A percentile compares a stretch with the other conserved stretches of the same genome.
phyloP scores from a whole-genome alignment of 2,329 filamentous ascomycete species.

The Penicillium glabrum region DNA sequence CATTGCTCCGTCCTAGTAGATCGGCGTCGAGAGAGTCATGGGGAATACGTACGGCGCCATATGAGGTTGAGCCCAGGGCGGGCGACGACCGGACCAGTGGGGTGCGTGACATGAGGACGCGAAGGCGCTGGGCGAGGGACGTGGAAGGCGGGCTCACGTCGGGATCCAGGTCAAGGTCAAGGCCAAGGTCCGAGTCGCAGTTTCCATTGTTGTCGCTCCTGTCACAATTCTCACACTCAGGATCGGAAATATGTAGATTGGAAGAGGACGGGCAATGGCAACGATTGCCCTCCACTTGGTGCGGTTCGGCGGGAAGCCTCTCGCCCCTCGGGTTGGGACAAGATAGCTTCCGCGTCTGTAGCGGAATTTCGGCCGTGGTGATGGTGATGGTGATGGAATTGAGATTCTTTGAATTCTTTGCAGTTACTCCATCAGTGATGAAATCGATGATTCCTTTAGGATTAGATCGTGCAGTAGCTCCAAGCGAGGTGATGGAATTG shows the following conservation, averaged over 20 bases:
- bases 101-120: constrained; percentile 48
- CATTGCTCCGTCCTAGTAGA: not conserved
- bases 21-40: constrained; percentile 26
- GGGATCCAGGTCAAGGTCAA: not conserved
- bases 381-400: constrained; percentile 3
- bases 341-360: constrained; percentile 25
- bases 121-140: constrained; percentile 15
- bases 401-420: not conserved
- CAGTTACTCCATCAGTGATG: constrained; percentile 1
- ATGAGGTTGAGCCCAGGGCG: constrained; percentile 61
- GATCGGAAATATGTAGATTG: not conserved
- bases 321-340: constrained; percentile 20
- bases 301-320: constrained; percentile 22
- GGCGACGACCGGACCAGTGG: constrained; percentile 62
- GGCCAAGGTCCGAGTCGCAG: not conserved
- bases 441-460: constrained; percentile 6
- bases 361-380: constrained; percentile 19
- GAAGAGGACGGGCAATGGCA: not conserved
- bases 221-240: not conserved
- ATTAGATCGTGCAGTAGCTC: constrained; percentile 16
- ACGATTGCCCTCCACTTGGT: constrained; percentile 5
- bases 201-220: constrained; percentile 1
- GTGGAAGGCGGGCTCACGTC: constrained; percentile 6
- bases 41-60: constrained; percentile 56
- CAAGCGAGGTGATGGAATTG: not conserved